A percentile compares a stretch with the other conserved stretches of the same genome.
phyloP scores from a whole-genome alignment of 345 rosid genomes.

The Melaleuca quinquenervia region DNA sequence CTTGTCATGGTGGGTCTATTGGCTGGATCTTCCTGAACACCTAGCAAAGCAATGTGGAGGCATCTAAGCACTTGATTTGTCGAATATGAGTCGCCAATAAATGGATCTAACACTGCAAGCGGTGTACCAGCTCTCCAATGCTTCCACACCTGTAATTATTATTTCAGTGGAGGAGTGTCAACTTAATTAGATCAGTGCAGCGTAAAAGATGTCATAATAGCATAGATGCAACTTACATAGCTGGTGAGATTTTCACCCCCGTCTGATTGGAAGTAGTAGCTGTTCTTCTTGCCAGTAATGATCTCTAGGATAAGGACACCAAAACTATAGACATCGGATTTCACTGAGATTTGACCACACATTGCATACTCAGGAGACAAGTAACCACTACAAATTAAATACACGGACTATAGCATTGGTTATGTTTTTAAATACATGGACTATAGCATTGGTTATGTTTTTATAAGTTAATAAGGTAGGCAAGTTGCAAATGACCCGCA shows the following conservation, averaged over 20 bases:
- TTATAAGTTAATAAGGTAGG: not conserved
- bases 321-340: constrained; percentile 26
- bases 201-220: not conserved
- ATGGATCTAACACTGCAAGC: constrained; percentile 8
- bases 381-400: constrained; percentile 20
- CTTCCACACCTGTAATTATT: constrained; percentile 9
- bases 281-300: constrained; percentile 23
- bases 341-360: constrained; percentile 19
- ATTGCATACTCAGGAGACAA: constrained; percentile 30
- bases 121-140: not conserved
- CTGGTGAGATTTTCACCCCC: not conserved
- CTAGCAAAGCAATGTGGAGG: constrained; percentile 18
- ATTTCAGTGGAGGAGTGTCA: not conserved
- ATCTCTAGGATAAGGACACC: constrained; percentile 11
- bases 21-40: constrained; percentile 16
- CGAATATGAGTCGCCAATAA: not conserved
- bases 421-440: not conserved
- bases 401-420: not conserved
- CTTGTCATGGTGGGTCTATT: constrained; percentile 19
- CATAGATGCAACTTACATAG: not conserved
- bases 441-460: not conserved
- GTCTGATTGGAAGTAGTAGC: constrained; percentile 4
- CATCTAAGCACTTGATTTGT: constrained; percentile 16
- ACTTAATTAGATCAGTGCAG: not conserved
- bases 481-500: not conserved